These are phyloP conservation scores for Cercospora zeae-maydis DNA, from an alignment of 2,329 filamentous ascomycete genomes.

Conservation along the genomic window DNA sequence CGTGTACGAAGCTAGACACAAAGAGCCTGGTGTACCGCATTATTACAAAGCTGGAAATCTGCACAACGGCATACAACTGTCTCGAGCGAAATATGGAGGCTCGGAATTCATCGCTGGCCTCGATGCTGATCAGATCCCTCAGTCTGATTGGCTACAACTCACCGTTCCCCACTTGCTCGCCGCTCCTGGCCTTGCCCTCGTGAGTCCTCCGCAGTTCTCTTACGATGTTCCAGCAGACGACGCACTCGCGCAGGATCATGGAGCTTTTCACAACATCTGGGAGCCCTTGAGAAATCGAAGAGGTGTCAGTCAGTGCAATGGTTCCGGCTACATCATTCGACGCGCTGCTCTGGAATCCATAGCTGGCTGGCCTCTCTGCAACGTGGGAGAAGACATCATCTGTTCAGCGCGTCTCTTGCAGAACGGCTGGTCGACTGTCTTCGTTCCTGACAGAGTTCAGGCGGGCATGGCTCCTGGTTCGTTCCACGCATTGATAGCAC, in stretches of 20 bases:
- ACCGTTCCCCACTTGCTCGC: slow-evolving; percentile 56
- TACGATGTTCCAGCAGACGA: slow-evolving; percentile 60
- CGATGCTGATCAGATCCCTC: slow-evolving; percentile 66
- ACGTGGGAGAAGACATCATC: slow-evolving; percentile 59
- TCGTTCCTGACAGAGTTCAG: slow-evolving; percentile 58
- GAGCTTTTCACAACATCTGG: slow-evolving; percentile 57
- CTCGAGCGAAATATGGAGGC: slow-evolving; percentile 9
- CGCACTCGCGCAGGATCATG: slow-evolving; percentile 56
- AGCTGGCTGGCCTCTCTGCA: slow-evolving; percentile 59
- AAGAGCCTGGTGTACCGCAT: slow-evolving; percentile 1
- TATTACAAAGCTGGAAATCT: slow-evolving; percentile 20
- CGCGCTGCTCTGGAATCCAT: slow-evolving; percentile 59
- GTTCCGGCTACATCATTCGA: slow-evolving; percentile 59
- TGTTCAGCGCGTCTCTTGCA: slow-evolving; percentile 59
- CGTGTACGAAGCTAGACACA: slow-evolving; percentile 7
- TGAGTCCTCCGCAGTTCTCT: slow-evolving; percentile 60
- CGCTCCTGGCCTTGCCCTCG: slow-evolving; percentile 56
- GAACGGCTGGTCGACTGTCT: slow-evolving; percentile 60
- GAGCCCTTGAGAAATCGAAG: slow-evolving; percentile 47
- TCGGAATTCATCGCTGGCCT: slow-evolving; percentile 60
- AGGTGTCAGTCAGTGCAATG: slow-evolving; percentile 61
- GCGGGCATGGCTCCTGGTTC: slow-evolving; percentile 59
- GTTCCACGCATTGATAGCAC: slow-evolving; percentile 54
- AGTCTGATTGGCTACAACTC: slow-evolving; percentile 57
- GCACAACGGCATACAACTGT: slow-evolving; percentile 6